A percentile compares a stretch with the other conserved stretches of the same genome.
phyloP scores from a whole-genome alignment of 2,329 filamentous ascomycete species.

The Microsporum audouinii region DNA sequence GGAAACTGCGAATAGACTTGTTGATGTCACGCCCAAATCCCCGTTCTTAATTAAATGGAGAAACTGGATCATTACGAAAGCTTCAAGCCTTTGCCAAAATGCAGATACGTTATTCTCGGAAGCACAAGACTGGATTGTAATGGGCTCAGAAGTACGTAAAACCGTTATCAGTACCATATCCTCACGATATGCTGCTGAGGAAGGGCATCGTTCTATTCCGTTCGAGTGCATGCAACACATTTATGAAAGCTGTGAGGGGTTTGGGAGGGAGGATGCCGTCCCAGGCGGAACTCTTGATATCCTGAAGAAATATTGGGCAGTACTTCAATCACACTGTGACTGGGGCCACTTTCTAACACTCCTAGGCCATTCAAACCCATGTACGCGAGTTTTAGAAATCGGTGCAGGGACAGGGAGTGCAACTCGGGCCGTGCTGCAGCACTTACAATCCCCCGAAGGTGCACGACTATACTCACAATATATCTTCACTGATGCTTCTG shows the following conservation, averaged over 20 bases:
- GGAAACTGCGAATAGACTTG: not conserved
- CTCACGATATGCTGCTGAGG: not conserved
- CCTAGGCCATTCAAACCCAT: slow-evolving; percentile 12
- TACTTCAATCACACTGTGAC: not conserved
- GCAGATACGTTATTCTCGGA: not conserved
- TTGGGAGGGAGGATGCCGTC: not conserved
- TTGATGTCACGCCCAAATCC: not conserved
- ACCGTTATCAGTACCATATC: not conserved
- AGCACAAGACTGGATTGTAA: not conserved
- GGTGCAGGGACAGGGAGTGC: slow-evolving; percentile 13
- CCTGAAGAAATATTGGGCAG: not conserved
- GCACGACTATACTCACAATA: slow-evolving; percentile 7
- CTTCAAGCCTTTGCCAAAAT: not conserved
- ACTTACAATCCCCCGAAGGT: not conserved
- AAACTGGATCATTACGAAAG: not conserved
- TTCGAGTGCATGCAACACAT: not conserved
- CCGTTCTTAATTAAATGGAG: not conserved
- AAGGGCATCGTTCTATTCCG: not conserved
- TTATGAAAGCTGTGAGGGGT: not conserved
- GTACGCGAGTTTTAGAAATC: slow-evolving; percentile 14
- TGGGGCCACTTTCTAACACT: not conserved
- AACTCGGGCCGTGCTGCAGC: slow-evolving; percentile 1
- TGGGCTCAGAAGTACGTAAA: not conserved
- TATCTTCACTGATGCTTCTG: slow-evolving; percentile 5
- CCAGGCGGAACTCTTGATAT: not conserved